Evolutionary conservation across 192 early-diverging fungal genomes (phyloP).

Genomic region (Backusella psychrophila): DNA sequence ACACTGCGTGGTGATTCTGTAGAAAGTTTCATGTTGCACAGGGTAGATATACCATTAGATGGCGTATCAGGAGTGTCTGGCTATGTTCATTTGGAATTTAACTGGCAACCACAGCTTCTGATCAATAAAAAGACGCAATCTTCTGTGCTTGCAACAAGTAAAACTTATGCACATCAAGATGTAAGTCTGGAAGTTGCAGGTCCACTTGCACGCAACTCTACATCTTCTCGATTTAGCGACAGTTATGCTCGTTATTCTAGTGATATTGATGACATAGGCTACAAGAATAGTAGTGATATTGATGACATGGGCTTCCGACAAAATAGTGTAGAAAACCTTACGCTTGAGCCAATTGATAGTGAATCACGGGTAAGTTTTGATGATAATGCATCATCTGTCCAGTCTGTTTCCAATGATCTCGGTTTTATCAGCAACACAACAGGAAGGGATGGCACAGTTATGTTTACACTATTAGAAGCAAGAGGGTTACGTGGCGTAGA

Average conservation of each 20-base stretch:
- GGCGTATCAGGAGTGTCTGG: slow-evolving; percentile 28
- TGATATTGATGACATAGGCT: neutral
- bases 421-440: neutral
- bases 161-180: neutral
- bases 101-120: slow-evolving; percentile 58
- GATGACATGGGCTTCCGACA: neutral
- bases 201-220: neutral
- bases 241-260: neutral
- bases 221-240: slow-evolving; percentile 1
- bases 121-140: slow-evolving; percentile 50
- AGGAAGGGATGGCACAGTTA: slow-evolving; percentile 23
- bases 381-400: slow-evolving; percentile 3
- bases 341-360: neutral
- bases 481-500: slow-evolving; percentile 56
- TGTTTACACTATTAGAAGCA: slow-evolving; percentile 46
- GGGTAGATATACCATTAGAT: slow-evolving; percentile 40
- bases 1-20: slow-evolving; percentile 24
- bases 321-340: neutral
- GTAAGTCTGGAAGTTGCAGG: slow-evolving; percentile 1
- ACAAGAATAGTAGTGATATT: neutral
- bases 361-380: neutral
- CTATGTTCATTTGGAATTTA: slow-evolving; percentile 44
- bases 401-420: neutral
- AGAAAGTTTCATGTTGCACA: slow-evolving; percentile 36
- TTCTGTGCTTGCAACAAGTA: slow-evolving; percentile 37